A percentile compares a stretch with the other conserved stretches of the same genome.
phyloP scores from a whole-genome alignment of 1,139 yeast species.

The Debaryomyces psychrophilus region DNA sequence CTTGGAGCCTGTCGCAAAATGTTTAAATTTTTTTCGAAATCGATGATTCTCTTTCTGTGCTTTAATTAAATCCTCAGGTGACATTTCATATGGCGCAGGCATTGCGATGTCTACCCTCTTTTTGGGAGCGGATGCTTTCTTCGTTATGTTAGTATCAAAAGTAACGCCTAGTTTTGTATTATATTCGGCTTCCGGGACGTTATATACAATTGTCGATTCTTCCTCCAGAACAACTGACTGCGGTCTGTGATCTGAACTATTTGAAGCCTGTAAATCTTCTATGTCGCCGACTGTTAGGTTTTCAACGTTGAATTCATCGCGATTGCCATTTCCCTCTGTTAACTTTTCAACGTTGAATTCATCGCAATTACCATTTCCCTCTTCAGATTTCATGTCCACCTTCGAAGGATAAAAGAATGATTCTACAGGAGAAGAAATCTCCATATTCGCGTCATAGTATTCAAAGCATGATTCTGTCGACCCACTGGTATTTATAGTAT shows the following conservation, averaged over 20 bases:
- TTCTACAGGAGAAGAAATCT: conserved; percentile 9
- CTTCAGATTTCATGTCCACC: not conserved
- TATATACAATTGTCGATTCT: not conserved
- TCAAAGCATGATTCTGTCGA: not conserved
- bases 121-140: not conserved
- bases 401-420: conserved; percentile 1
- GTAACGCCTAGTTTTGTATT: not conserved
- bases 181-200: not conserved
- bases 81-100: conserved; percentile 6
- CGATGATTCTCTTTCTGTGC: conserved; percentile 27
- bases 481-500: not conserved
- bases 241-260: not conserved
- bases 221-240: not conserved
- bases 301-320: not conserved
- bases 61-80: conserved; percentile 11
- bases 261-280: not conserved
- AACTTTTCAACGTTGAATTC: too few relatives aligned
- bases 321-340: not conserved
- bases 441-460: not conserved
- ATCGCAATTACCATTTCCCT: not conserved
- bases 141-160: not conserved
- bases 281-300: not conserved
- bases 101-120: not conserved
- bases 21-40: conserved; percentile 26
- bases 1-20: conserved; percentile 29